Conservation (phyloP, 23 red algal genomes). For the Chondrus crispus region DNA sequence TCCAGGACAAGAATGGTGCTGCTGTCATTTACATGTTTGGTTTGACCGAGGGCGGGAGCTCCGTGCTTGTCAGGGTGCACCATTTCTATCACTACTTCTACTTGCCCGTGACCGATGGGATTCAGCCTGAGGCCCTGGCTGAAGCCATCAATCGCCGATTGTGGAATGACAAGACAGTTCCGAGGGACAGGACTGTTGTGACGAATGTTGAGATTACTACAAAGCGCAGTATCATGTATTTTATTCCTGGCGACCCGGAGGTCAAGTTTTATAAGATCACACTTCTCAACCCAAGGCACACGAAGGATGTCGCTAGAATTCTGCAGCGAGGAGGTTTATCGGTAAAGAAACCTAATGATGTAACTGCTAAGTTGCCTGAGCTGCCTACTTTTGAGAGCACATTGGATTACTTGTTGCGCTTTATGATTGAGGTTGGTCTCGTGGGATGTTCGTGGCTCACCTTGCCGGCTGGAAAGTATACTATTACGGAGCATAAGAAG, state of each 20-base stretch:
- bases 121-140: not conserved
- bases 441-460: conserved; percentile 96
- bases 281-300: conserved; percentile 38
- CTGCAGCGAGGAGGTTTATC: conserved; percentile 32
- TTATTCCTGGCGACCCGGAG: conserved; percentile 72
- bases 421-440: conserved; percentile 89
- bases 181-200: not conserved
- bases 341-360: not conserved
- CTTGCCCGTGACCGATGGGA: conserved; percentile 23
- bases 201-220: conserved; percentile 43
- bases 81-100: conserved; percentile 89
- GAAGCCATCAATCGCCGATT: conserved; percentile 23
- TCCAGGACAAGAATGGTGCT: not conserved
- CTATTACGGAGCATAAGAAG: not conserved
- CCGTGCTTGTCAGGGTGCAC: conserved; percentile 63
- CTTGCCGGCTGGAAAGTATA: conserved; percentile 66
- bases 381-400: conserved; percentile 81
- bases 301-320: conserved; percentile 48
- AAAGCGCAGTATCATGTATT: conserved; percentile 86
- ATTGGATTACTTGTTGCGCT: conserved; percentile 85
- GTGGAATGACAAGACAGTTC: not conserved
- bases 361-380: not conserved
- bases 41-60: conserved; percentile 63
- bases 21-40: conserved; percentile 83
- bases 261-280: conserved; percentile 77